A percentile compares a stretch with the other conserved stretches of the same genome.
Evolutionary conservation across 169 alveolate genomes (phyloP).

Genomic region (Plasmodium gonderi): DNA sequence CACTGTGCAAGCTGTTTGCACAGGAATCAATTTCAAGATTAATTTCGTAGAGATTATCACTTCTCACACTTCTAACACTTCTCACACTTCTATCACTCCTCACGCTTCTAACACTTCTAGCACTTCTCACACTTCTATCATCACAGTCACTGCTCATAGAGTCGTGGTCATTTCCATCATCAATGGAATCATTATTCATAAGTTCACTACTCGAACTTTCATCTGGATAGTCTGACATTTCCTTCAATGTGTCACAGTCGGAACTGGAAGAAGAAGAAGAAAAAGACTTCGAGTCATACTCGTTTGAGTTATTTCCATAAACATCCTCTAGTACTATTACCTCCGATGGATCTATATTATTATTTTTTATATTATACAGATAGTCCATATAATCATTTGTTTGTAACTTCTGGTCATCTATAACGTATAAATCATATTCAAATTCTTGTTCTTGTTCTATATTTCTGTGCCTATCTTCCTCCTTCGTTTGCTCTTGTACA

Average conservation of each 20-base stretch:
- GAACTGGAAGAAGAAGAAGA: constrained; percentile 50
- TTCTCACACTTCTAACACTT: not conserved
- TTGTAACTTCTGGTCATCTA: constrained; percentile 55
- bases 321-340: constrained; percentile 60
- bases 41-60: not conserved
- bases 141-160: not conserved
- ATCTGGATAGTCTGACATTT: constrained; percentile 74
- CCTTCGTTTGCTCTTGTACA: not conserved
- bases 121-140: not conserved
- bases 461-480: not conserved
- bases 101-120: too few species aligned
- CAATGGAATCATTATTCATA: not conserved
- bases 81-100: too few species aligned
- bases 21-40: too few species aligned
- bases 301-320: constrained; percentile 41
- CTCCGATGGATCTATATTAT: constrained; percentile 36
- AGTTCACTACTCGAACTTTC: constrained; percentile 21
- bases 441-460: not conserved
- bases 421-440: constrained; percentile 65
- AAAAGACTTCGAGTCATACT: constrained; percentile 46
- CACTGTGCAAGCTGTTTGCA: not conserved
- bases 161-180: not conserved
- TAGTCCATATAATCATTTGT: constrained; percentile 51
- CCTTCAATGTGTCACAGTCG: constrained; percentile 49
- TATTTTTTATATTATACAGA: constrained; percentile 56